Base-by-base conservation (phyloP, 768 basidiomycete genomes). In the Kwoniella europaea region DNA sequence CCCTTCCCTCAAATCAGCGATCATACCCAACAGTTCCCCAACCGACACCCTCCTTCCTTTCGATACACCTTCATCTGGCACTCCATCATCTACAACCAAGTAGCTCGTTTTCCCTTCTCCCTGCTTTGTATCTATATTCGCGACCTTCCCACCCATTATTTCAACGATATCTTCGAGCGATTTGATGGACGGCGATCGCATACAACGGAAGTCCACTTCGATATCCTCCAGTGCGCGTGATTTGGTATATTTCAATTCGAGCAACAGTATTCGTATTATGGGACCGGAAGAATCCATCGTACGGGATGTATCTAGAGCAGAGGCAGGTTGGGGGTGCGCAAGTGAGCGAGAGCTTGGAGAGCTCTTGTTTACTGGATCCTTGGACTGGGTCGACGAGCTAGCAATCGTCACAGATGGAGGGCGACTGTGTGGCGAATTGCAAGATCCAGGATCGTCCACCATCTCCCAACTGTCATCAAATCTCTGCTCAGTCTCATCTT, bases 201-300 rank as follows among this genome's bases (percentile, higher is more conserved):
- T 29, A 60, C 22, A 18, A 20, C n/a, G 24, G 35, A 60, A 29
- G 12, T 24, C 58, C 4, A 60, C 41, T 41, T 24, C 18, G 6
- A 60, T 41, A 41, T 29, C 58, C 27, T 4, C 18, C 35, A 60
- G 27, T 10, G 24, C 24, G 4, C 18, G 22, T 10, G 58, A 60
- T 41, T 18, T 24, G 24, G 12, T 24, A 60, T 60, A 29, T 35
- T 29, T 20, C 22, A 60, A 6, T n/a, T 60, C 58, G 35, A 42
- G 35, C 35, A 60, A 6, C 15, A 60, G 35, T 29, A 60, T 60
- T 42, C 29, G 22, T 24, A 60, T 60, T 22, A 60, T 60, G 7
- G 50, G 20, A 13, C 50, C 6, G 20, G 9, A 15, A 20, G 50
- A 6, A 20, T 52, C 20, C 4, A 52, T 5, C 50, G 50, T 52